Conservation (phyloP, 108 stramenopile species). For the Conticribra weissflogii region DNA sequence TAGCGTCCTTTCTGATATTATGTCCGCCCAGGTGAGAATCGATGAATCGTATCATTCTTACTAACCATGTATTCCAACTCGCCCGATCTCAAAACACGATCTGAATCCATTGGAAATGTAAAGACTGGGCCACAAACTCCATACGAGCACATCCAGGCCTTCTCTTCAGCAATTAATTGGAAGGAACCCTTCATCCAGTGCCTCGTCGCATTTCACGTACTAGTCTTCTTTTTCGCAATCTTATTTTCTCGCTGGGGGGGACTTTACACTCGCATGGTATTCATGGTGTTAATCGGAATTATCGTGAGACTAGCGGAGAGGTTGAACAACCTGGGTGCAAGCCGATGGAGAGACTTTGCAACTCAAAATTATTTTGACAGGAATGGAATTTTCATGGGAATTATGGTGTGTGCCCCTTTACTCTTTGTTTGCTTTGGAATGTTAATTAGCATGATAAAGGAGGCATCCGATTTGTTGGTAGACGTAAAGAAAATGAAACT, state of each 20-base stretch:
- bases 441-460: conserved; percentile 71
- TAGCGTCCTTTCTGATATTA: conserved; percentile 72
- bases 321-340: conserved; percentile 57
- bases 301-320: conserved; percentile 76
- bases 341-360: conserved; percentile 77
- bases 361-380: conserved; percentile 93
- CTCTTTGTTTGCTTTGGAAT: conserved; percentile 73
- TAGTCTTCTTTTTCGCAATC: conserved; percentile 57
- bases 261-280: conserved; percentile 47
- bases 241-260: conserved; percentile 50
- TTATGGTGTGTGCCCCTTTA: conserved; percentile 83
- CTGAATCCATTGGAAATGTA: too few species aligned
- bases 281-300: conserved; percentile 70
- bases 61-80: too few species aligned
- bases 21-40: conserved; percentile 64
- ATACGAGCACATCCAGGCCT: conserved; percentile 77
- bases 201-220: conserved; percentile 65
- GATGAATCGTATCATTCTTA: too few species aligned
- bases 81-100: too few species aligned
- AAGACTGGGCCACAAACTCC: conserved; percentile 65
- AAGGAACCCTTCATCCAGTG: conserved; percentile 75
- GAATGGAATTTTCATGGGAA: conserved; percentile 81
- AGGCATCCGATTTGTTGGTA: conserved; percentile 73
- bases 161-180: conserved; percentile 82
- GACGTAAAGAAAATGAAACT: conserved; percentile 70